phyloP scores from a whole-genome alignment of 208 protist species.

The Angomonas deanei region DNA sequence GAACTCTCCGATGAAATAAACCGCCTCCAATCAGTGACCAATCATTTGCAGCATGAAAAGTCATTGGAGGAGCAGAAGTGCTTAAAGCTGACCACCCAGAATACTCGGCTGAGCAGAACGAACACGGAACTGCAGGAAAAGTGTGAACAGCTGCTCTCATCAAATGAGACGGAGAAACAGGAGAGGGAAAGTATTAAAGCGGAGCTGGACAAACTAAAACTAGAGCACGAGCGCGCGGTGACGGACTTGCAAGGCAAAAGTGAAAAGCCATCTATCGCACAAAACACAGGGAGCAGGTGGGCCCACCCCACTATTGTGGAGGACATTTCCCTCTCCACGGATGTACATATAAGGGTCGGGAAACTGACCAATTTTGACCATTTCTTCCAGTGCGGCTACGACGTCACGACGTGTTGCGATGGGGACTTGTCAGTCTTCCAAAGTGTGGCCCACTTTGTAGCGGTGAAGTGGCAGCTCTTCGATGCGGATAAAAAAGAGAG shows the following conservation, averaged over 20 bases:
- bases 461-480: conserved; percentile 47
- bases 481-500: conserved; percentile 9
- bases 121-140: neutral
- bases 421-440: conserved; percentile 41
- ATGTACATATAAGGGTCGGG: neutral
- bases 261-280: neutral
- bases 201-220: no score
- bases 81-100: no score
- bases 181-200: no score
- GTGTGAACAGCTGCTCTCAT: neutral
- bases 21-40: no score
- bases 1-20: neutral
- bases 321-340: neutral
- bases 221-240: neutral
- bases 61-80: no score
- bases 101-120: neutral
- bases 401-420: conserved; percentile 11
- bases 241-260: neutral
- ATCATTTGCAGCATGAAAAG: no score
- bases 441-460: conserved; percentile 37
- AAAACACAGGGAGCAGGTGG: neutral
- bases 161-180: neutral
- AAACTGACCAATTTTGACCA: conserved; percentile 5
- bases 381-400: conserved; percentile 33
- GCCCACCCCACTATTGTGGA: neutral